phyloP scores from a whole-genome alignment of 345 rosid species.

The Eutrema japonicum region DNA sequence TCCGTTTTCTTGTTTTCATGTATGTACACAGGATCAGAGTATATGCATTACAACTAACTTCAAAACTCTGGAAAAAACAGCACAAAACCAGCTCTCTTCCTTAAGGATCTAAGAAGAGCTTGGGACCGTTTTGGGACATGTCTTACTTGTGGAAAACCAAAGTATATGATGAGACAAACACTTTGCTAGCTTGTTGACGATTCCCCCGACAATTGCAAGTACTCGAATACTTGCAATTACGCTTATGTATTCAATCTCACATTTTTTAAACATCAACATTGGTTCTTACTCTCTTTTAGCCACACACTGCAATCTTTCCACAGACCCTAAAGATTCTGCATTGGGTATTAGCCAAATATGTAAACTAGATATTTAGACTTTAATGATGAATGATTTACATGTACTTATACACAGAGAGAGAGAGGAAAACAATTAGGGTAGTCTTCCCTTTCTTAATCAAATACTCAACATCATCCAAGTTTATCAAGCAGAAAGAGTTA shows the following conservation, averaged over 20 bases:
- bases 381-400: no score
- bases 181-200: conserved; percentile 71
- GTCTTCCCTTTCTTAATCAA: background rate
- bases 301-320: conserved; percentile 81
- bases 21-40: conserved; percentile 55
- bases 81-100: conserved; percentile 69
- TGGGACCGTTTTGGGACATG: conserved; percentile 60
- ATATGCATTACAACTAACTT: conserved; percentile 63
- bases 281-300: conserved; percentile 46
- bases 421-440: no score
- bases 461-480: background rate
- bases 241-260: conserved; percentile 17
- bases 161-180: conserved; percentile 71
- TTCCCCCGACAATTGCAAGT: conserved; percentile 93
- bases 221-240: conserved; percentile 10
- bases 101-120: conserved; percentile 69
- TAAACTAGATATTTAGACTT: no score
- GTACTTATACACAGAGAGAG: no score
- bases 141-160: conserved; percentile 61
- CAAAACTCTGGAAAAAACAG: conserved; percentile 53
- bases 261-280: background rate
- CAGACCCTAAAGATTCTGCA: conserved; percentile 53
- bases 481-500: background rate
- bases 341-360: conserved; percentile 47
- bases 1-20: background rate